Evolutionary conservation across 495 filamentous ascomycete species (phyloP).

Genomic region (Filosporella fistucella): DNA sequence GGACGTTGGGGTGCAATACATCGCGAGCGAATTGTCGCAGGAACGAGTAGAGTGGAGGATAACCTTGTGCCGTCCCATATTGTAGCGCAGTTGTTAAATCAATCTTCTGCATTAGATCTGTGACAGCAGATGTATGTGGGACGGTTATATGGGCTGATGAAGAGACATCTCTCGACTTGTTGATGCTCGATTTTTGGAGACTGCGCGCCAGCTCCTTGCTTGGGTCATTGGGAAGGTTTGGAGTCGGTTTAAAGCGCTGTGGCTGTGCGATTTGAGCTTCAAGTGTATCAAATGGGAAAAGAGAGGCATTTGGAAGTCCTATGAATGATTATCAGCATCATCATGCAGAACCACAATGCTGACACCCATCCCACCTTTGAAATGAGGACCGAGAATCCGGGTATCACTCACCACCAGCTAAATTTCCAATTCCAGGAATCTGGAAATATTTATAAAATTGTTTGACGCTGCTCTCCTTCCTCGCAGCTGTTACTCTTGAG

Average conservation of each 20-base stretch:
- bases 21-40: constrained; percentile 72
- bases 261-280: constrained; percentile 74
- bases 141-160: constrained; percentile 55
- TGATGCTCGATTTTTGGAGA: constrained; percentile 14
- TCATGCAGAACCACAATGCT: background rate
- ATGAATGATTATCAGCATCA: constrained; percentile 2
- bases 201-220: constrained; percentile 13
- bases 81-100: constrained; percentile 81
- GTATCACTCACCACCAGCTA: constrained; percentile 74
- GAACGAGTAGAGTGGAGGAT: constrained; percentile 69
- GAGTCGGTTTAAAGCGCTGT: constrained; percentile 64
- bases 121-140: constrained; percentile 56
- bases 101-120: constrained; percentile 59
- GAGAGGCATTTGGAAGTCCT: constrained; percentile 74
- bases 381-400: background rate
- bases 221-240: constrained; percentile 46
- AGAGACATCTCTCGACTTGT: constrained; percentile 8
- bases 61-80: constrained; percentile 76
- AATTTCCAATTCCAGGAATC: constrained; percentile 76
- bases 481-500: constrained; percentile 59
- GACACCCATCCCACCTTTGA: background rate
- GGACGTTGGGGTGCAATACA: constrained; percentile 73
- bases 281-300: constrained; percentile 89
- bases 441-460: constrained; percentile 77
- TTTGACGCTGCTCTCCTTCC: constrained; percentile 64